Conservation (phyloP, 441 rosid genomes). For the Croton setiger region DNA sequence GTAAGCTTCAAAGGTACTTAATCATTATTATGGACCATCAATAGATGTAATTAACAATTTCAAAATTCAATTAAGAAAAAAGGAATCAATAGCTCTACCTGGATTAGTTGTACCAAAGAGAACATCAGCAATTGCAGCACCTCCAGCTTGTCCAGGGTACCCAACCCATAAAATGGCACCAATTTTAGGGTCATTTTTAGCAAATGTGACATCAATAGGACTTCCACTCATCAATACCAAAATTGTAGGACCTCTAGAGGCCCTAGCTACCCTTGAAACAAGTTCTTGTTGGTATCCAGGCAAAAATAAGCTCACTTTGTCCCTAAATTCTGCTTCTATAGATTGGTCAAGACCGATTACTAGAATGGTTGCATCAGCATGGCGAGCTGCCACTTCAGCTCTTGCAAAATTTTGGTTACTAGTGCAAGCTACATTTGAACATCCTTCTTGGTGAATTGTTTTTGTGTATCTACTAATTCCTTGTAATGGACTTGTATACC, state of each 20-base stretch:
- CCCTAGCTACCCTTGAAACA: conserved; percentile 49
- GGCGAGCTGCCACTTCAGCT: conserved; percentile 48
- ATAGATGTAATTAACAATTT: too few relatives aligned
- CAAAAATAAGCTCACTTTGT: conserved; percentile 60
- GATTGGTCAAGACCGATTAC: conserved; percentile 93
- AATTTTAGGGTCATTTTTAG: conserved; percentile 51
- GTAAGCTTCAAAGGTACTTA: not conserved
- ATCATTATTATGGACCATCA: not conserved
- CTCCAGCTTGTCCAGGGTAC: conserved; percentile 95
- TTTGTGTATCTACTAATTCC: conserved; percentile 60
- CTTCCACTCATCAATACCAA: conserved; percentile 88
- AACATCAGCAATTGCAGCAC: conserved; percentile 85
- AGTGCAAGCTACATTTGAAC: conserved; percentile 54
- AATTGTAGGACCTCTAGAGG: conserved; percentile 62
- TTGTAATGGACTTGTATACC: conserved; percentile 75
- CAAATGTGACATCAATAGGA: conserved; percentile 75
- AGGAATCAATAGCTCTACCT: conserved; percentile 23
- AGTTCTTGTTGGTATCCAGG: conserved; percentile 90
- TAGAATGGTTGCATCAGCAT: conserved; percentile 75
- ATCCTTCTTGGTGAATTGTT: conserved; percentile 59
- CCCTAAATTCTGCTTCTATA: conserved; percentile 75
- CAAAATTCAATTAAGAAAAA: too few relatives aligned
- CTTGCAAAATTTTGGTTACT: conserved; percentile 43
- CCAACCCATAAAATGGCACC: conserved; percentile 90
- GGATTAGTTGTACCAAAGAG: conserved; percentile 70